Base-by-base conservation (phyloP, 73 alveolate genomes). In the Paramecium caudatum region DNA sequence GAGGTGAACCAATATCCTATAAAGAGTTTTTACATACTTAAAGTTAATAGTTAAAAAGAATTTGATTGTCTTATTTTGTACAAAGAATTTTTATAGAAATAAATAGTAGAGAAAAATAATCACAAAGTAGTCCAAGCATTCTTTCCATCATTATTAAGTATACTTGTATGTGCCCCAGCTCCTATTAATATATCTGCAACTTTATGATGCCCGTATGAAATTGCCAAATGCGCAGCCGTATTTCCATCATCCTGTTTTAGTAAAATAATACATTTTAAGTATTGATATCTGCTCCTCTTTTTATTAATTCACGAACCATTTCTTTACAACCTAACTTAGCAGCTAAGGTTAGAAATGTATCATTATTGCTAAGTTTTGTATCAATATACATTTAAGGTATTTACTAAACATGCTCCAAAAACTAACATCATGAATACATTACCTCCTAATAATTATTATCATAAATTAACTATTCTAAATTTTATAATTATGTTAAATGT, bases 201-300 rank as follows among this genome's bases (percentile, higher is more conserved):
- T 63, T 61, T 55, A 43, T 78, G 21, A 13, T 86, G 47, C 68
- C 93, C 93, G 43, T 86, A 86, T 23, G 88, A 47, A 15, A 86
- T 47, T 37, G 93, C 93, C 65, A 86, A 33, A 86, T 86, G 93
- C 12, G 65, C 68, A 62, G 93, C 93, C n/a, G 93, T 86, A 63
- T 86, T 63, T 37, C 93, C 93, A 41, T 55, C 83, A 86, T 86
- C 78, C 91, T 83, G 62, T 25, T 50, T 83, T 10, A 50, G 62
- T 30, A 17, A 47, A 50, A 50, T 15, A 34, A 45, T 83, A 83
- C 91, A 86, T 86, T 86, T 27, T 86, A 62, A 41, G 34, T 43
- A 46, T 86, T 86, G 1, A 86, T 63, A 16, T 86, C 70, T 13
- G 84, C 84, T 23, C 88, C 88, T 69, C 39, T 86, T 46, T 21